Evolutionary conservation across 2,329 filamentous ascomycete genomes (phyloP), one percentile per base, ranked within the genome.

Genomic region (Hypoxylon sp.): DNA sequence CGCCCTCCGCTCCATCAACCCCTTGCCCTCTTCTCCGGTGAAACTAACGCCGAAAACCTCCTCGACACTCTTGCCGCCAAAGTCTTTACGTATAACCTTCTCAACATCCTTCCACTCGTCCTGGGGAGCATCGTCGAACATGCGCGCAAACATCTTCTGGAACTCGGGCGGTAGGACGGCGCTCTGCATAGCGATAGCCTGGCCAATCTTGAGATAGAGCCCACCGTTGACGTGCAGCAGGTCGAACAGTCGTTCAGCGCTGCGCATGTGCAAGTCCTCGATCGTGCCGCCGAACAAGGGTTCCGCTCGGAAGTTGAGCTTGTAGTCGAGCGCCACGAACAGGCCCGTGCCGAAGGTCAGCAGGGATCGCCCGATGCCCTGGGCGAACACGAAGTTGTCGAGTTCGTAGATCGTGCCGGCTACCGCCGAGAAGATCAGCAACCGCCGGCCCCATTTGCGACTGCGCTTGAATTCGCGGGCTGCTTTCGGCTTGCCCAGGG

Each of bases 51-150:
- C 92, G 71, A 97, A 97, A 0, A 97, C 90, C 61, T 97, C 91
- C 73, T 97, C 91, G 0, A 88, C 86, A 16, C 85, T 86, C 69
- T 84, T 87, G 3, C 87, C 83, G n/a, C 83, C 89, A 77, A 97
- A 97, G 64, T 97, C 94, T 69, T 95, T 86, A 15, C 83, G 78
- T 29, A 99, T 89, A 8, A 97, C 92, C 66, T 79, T 82, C 74
- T 96, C 88, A 2, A 96, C 87, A 40, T 93, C 90, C 60, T 78
- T 80, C 92, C 92, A 97, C 30, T 81, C 79, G 68, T 96, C 94
- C 77, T 97, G 92, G 26, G 93, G 92, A 57, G 94, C 94, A 75
- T 97, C 93, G 69, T 97, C 94, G 69, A 97, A 99, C 91, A 99
- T 97, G 65, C 88, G 83, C 15, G 88, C 80, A 68, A 99, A 99